Percentiles rank a stretch among this genome's conserved stretches.
These are phyloP conservation scores for Macrotyloma uniflorum DNA, from an alignment of 306 rosid genomes.

Conservation along the genomic window DNA sequence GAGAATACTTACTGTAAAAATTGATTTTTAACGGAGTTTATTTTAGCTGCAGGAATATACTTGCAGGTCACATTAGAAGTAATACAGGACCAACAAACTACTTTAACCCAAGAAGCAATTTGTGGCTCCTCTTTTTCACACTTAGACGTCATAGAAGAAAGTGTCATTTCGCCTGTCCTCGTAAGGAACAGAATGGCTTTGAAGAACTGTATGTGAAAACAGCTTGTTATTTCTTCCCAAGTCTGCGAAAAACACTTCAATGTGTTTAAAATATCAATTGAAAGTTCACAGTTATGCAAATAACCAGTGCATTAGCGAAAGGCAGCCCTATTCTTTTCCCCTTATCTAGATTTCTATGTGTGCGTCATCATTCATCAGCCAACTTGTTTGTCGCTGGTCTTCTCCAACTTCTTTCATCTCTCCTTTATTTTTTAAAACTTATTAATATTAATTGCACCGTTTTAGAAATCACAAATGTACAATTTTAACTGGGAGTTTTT, in stretches of 20 bases:
- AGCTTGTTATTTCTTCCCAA: background rate
- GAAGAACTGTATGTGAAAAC: background rate
- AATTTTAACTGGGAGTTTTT: background rate
- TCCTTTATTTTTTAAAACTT: background rate
- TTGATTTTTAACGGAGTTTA: background rate
- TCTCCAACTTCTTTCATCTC: background rate
- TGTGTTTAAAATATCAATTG: background rate
- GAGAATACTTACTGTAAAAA: background rate
- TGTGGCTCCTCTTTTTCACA: background rate
- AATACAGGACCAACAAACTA: background rate
- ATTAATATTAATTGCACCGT: background rate
- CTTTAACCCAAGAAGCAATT: background rate
- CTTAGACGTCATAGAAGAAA: background rate
- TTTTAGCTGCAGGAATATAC: background rate
- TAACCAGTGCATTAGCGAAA: slow-evolving; percentile 31
- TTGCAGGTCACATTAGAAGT: background rate
- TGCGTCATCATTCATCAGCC: slow-evolving; percentile 39
- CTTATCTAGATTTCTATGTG: slow-evolving; percentile 34
- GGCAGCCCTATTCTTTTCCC: slow-evolving; percentile 26
- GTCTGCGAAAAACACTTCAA: background rate
- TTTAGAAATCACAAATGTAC: background rate
- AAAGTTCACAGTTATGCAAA: slow-evolving; percentile 25
- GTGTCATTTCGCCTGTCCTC: background rate
- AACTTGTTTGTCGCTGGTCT: slow-evolving; percentile 66
- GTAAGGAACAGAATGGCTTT: background rate